phyloP scores from a whole-genome alignment of 2,329 filamentous ascomycete species.

The Alternaria infectoria region DNA sequence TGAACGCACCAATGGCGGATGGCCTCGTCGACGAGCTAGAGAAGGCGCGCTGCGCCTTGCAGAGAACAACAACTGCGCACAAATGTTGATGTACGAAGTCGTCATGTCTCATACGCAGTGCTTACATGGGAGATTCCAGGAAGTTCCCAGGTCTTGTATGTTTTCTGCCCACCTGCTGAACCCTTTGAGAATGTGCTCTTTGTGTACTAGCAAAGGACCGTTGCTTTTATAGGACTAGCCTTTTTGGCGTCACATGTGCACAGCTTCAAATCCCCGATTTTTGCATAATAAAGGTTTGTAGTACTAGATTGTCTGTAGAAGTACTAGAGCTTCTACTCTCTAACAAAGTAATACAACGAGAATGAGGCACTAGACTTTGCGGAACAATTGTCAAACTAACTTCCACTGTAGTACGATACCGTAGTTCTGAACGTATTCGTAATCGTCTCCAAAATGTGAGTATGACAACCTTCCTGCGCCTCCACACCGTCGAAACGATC shows the following conservation, averaged over 20 bases:
- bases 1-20: not conserved
- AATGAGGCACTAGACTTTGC: not conserved
- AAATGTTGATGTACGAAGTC: not conserved
- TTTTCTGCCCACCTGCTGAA: not conserved
- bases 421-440: not conserved
- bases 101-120: not conserved
- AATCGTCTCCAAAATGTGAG: not conserved
- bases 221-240: not conserved
- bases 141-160: too few relatives aligned
- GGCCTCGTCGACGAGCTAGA: not conserved
- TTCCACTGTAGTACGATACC: not conserved
- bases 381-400: not conserved
- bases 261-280: not conserved
- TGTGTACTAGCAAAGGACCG: not conserved
- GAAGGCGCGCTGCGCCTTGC: not conserved
- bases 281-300: not conserved
- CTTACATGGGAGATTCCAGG: not conserved
- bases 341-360: accelerated
- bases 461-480: not conserved
- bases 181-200: not conserved
- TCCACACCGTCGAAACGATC: not conserved
- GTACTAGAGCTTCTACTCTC: not conserved
- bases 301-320: accelerated
- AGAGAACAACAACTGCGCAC: not conserved
- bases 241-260: not conserved